Evolutionary conservation across 805 yeast species (phyloP).

Genomic region (Kodamaea sagamina): DNA sequence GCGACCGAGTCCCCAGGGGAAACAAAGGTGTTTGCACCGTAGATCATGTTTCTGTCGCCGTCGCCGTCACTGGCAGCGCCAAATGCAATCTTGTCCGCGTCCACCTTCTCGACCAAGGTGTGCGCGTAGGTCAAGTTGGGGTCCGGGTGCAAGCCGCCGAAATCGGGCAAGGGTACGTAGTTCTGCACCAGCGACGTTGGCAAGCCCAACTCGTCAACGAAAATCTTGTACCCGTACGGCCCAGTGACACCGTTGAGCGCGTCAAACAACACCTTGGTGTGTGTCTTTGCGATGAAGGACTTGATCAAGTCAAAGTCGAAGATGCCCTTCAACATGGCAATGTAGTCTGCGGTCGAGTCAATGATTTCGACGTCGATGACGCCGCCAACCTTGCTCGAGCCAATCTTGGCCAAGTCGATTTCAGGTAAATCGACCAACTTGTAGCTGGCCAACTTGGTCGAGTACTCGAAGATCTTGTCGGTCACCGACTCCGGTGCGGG

Average conservation of each 20-base stretch:
- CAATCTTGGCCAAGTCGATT: conserved; percentile 65
- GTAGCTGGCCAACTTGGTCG: conserved; percentile 61
- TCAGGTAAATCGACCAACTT: conserved; percentile 61
- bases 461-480: conserved; percentile 73
- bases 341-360: conserved; percentile 79
- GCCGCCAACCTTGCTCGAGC: conserved; percentile 50
- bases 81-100: conserved; percentile 74
- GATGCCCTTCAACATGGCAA: conserved; percentile 74
- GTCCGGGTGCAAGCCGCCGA: conserved; percentile 97
- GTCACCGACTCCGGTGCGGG: conserved; percentile 98
- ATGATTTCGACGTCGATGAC: conserved; percentile 76
- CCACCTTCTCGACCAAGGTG: conserved; percentile 85
- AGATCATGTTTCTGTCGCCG: conserved; percentile 98
- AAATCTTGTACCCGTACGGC: conserved; percentile 86
- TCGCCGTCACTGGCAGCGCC: conserved; percentile 99
- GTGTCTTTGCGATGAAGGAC: conserved; percentile 56
- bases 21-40: conserved; percentile 91
- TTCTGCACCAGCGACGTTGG: conserved; percentile 74
- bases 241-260: conserved; percentile 96
- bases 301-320: conserved; percentile 85
- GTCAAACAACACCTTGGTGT: conserved; percentile 74
- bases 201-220: conserved; percentile 81
- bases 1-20: conserved; percentile 99
- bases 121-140: conserved; percentile 95
- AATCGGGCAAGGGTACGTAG: conserved; percentile 77